A percentile compares a stretch with the other conserved stretches of the same genome.
These are phyloP conservation scores for Erythrobasidium hasegawianum DNA, from an alignment of 1,284 basidiomycete genomes.

Conservation along the genomic window DNA sequence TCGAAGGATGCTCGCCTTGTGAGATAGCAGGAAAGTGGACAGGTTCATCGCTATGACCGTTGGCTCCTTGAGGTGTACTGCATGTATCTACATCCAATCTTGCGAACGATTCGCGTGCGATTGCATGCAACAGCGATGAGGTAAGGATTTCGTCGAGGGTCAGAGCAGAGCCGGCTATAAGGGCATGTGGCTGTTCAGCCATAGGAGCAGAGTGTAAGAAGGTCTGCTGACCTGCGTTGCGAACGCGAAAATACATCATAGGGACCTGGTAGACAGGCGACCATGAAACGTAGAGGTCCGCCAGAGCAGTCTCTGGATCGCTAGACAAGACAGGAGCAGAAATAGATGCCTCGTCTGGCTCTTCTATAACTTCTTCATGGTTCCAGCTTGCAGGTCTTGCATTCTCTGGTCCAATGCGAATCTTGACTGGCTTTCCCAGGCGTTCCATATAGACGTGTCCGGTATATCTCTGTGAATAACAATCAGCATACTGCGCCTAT, in stretches of 20 bases:
- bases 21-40: slow-evolving; percentile 68
- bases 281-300: slow-evolving; percentile 62
- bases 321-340: not conserved
- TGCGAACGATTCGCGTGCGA: slow-evolving; percentile 50
- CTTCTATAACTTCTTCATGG: not conserved
- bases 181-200: not conserved
- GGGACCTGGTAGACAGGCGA: slow-evolving; percentile 72
- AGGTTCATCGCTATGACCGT: slow-evolving; percentile 8
- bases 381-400: not conserved
- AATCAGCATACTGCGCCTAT: too few relatives aligned
- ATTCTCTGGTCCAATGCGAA: not conserved
- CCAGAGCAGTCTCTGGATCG: slow-evolving; percentile 12
- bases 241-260: slow-evolving; percentile 68
- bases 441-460: slow-evolving; percentile 16
- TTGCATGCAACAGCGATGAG: slow-evolving; percentile 58
- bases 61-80: slow-evolving; percentile 49
- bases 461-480: slow-evolving; percentile 1
- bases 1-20: slow-evolving; percentile 73
- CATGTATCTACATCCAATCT: slow-evolving; percentile 56
- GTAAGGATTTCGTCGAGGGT: slow-evolving; percentile 57
- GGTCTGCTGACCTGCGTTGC: slow-evolving; percentile 57
- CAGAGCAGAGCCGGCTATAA: slow-evolving; percentile 64
- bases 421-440: slow-evolving; percentile 4
- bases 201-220: slow-evolving; percentile 2
- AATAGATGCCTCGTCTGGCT: not conserved